These are phyloP conservation scores for Ogataea pilisensis DNA, from an alignment of 805 yeast species.

Conservation along the genomic window DNA sequence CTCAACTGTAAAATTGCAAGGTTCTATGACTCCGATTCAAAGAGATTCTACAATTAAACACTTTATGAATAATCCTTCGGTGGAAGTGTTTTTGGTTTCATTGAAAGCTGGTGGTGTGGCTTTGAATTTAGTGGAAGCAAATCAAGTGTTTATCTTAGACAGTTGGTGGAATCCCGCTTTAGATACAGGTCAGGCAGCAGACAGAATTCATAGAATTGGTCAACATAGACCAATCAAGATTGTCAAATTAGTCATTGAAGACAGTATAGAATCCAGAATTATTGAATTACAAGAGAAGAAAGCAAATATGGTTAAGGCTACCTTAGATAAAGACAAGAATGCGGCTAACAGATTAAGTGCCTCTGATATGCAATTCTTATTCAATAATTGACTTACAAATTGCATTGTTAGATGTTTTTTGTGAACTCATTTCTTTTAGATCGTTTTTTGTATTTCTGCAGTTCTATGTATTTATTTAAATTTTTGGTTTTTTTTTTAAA, in stretches of 20 bases:
- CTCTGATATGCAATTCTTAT: conserved; percentile 90
- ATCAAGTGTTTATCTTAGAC: conserved; percentile 91
- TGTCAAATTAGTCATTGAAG: conserved; percentile 90
- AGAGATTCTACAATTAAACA: conserved; percentile 86
- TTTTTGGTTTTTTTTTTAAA: too few relatives aligned
- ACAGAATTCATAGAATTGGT: conserved; percentile 96
- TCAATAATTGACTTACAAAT: too few relatives aligned
- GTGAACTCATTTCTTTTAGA: too few relatives aligned
- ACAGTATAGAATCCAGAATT: conserved; percentile 93
- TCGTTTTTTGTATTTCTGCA: too few relatives aligned
- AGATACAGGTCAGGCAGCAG: conserved; percentile 94
- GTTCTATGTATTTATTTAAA: too few relatives aligned
- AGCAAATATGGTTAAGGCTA: conserved; percentile 97
- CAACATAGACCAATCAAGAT: conserved; percentile 92
- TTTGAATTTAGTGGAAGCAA: conserved; percentile 91
- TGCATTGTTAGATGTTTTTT: too few relatives aligned
- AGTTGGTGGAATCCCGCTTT: conserved; percentile 99
- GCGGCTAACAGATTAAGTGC: conserved; percentile 89
- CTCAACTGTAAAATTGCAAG: conserved; percentile 89
- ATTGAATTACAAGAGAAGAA: conserved; percentile 95
- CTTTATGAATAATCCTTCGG: conserved; percentile 88
- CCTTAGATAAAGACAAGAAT: conserved; percentile 86
- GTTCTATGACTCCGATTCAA: conserved; percentile 95
- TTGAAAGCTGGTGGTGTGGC: conserved; percentile 99
- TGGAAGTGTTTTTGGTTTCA: conserved; percentile 91